Conservation (phyloP, 2,329 filamentous ascomycete genomes). For the Penicillium sp. region DNA sequence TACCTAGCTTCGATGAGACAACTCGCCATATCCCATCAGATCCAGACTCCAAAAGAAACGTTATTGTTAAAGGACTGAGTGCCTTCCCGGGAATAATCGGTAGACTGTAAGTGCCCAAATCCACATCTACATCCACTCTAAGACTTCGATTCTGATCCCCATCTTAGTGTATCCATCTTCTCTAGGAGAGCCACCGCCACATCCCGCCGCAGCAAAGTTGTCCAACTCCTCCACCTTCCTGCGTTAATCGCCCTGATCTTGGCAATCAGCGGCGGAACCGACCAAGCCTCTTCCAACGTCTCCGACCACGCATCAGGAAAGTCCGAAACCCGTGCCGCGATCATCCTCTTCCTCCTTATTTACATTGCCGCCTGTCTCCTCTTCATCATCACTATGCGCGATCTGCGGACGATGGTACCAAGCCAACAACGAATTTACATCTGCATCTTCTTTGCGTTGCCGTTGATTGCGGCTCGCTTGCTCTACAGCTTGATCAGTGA, state of each 20-base stretch:
- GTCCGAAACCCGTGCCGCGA: background rate
- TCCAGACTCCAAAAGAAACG: background rate
- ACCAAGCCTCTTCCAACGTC: constrained; percentile 1
- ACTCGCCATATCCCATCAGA: background rate
- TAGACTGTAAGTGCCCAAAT: background rate
- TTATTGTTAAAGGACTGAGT: background rate
- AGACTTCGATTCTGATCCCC: background rate
- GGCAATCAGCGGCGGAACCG: constrained; percentile 4
- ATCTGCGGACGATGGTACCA: background rate
- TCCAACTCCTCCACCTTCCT: constrained; percentile 6
- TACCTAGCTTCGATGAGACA: constrained; percentile 5
- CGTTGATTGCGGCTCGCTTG: background rate
- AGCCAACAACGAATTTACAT: constrained; percentile 2
- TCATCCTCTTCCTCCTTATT: background rate
- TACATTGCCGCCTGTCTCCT: background rate
- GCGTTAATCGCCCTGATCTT: constrained; percentile 5
- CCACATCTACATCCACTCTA: background rate
- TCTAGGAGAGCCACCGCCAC: constrained; percentile 2
- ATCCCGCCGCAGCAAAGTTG: constrained; percentile 1
- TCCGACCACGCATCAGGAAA: constrained; percentile 4
- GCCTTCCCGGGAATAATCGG: background rate
- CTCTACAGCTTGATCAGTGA: constrained; percentile 7
- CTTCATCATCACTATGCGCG: background rate
- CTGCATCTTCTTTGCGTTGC: constrained; percentile 3
- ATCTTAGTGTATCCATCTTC: background rate